A percentile compares a stretch with the other conserved stretches of the same genome.
These are phyloP conservation scores for Nakaseomyces sp. DNA, from an alignment of 1,139 yeast species.

Conservation along the genomic window DNA sequence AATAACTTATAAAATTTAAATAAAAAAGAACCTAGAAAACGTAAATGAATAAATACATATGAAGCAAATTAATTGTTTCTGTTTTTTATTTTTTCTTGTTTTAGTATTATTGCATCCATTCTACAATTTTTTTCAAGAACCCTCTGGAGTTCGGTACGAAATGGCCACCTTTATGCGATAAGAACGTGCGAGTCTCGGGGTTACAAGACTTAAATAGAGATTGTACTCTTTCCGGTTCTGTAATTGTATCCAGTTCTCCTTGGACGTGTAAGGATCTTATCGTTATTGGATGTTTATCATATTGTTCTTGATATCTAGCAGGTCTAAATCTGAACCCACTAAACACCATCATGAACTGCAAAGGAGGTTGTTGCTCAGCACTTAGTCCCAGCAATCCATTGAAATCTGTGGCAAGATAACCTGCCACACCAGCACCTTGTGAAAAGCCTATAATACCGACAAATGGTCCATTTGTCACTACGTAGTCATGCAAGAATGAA, in stretches of 20 bases:
- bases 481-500: constrained; percentile 21
- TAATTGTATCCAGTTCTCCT: constrained; percentile 86
- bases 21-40: no score
- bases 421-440: constrained; percentile 86
- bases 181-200: constrained; percentile 38
- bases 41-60: background rate
- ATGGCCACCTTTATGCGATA: constrained; percentile 80
- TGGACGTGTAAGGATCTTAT: constrained; percentile 65
- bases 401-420: constrained; percentile 42
- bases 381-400: constrained; percentile 29
- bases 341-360: constrained; percentile 65
- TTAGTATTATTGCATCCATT: constrained; percentile 40
- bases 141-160: constrained; percentile 69
- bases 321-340: constrained; percentile 68
- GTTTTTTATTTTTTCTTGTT: no score
- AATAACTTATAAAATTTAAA: no score
- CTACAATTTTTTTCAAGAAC: constrained; percentile 47
- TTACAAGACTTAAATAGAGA: constrained; percentile 48
- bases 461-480: constrained; percentile 60
- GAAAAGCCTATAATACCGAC: constrained; percentile 84
- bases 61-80: no score
- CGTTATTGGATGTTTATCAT: constrained; percentile 36
- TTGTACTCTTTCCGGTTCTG: constrained; percentile 62
- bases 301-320: constrained; percentile 41
- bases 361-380: constrained; percentile 34